Evolutionary conservation across 768 basidiomycete genomes (phyloP), one percentile per base, ranked within the genome.

Genomic region (Hortiboletus campestris): DNA sequence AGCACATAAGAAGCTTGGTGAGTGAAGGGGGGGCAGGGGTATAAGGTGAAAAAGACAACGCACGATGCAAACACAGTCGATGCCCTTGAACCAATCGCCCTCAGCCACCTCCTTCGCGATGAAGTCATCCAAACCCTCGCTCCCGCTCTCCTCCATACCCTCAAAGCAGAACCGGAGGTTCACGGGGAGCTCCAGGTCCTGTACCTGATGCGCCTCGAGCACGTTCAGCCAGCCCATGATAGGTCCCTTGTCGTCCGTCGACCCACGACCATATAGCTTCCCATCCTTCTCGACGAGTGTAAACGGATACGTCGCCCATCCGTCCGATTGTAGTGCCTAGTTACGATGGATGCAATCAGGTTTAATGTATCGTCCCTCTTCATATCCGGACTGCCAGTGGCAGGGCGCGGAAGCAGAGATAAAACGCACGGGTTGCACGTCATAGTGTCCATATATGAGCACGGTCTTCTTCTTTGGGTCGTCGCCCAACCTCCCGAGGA

Each of bases 71-170:
- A 95, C 89, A 62, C 88, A 91, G 63, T 97, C 93, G 22, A 94
- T 88, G 7, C 88, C 91, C 38, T 87, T 80, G 72, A 97, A 95
- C 81, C 86, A 97, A 22, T 76, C 74, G 36, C 86, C 87, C 44
- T 81, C 78, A 40, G 81, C 76, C 12, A 84, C 83, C 76, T 97
- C 94, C 46, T 77, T 76, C 56, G 78, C 72, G 58, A 98, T 91
- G 42, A 96, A 82, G 34, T 91, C 89, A 63, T 97, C 94, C 13
- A 98, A 80, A 2, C 94, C 94, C 62, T 91, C 90, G 40, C 88
- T 91, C 6, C 94, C 95, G 58, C 81, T 88, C 76, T 98, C 96
- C 71, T 98, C 96, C 95, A 97, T 98, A 5, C 91, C 95, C 70
- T 98, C 96, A 63, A 98, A 94, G 78, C 90, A 92, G 77, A 91